Conservation (phyloP, 2,329 filamentous ascomycete species). For the Neofusicoccum sp. region DNA sequence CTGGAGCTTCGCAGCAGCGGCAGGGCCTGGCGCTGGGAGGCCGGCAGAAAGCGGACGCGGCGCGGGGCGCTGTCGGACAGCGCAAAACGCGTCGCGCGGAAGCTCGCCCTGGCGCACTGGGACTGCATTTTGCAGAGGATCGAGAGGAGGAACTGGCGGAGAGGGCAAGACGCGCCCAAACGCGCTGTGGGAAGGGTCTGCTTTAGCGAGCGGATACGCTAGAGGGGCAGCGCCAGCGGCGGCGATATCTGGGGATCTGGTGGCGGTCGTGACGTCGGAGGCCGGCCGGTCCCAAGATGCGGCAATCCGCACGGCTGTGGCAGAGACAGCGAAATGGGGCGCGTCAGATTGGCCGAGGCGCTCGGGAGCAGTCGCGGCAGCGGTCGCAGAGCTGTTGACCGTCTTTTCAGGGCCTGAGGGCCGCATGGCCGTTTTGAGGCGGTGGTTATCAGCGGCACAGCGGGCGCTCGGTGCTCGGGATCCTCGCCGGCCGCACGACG, state of each 20-base stretch:
- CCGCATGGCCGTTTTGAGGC: constrained; percentile 5
- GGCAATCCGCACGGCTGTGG: not conserved
- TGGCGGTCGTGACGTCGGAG: constrained; percentile 13
- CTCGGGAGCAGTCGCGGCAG: not conserved
- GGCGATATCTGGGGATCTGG: not conserved
- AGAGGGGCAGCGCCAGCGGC: not conserved
- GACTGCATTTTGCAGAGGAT: constrained; percentile 18
- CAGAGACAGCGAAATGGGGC: not conserved
- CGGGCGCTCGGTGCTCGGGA: constrained; percentile 11
- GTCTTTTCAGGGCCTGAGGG: not conserved
- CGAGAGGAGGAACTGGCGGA: not conserved
- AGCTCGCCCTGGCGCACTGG: constrained; percentile 19
- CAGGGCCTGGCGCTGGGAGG: not conserved
- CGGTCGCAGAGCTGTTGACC: not conserved
- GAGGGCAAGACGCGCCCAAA: not conserved
- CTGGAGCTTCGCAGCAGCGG: not conserved
- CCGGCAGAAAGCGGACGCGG: not conserved
- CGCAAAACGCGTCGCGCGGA: constrained; percentile 17
- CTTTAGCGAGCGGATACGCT: not conserved
- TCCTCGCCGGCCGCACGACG: not conserved
- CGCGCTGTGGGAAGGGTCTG: not conserved
- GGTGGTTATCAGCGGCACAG: constrained; percentile 17
- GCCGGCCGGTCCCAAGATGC: not conserved
- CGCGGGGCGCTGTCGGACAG: constrained; percentile 1
- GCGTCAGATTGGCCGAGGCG: not conserved